Evolutionary conservation across 208 protist genomes (phyloP), one percentile per base, ranked within the genome.

Genomic region (Crithidia bombi): DNA sequence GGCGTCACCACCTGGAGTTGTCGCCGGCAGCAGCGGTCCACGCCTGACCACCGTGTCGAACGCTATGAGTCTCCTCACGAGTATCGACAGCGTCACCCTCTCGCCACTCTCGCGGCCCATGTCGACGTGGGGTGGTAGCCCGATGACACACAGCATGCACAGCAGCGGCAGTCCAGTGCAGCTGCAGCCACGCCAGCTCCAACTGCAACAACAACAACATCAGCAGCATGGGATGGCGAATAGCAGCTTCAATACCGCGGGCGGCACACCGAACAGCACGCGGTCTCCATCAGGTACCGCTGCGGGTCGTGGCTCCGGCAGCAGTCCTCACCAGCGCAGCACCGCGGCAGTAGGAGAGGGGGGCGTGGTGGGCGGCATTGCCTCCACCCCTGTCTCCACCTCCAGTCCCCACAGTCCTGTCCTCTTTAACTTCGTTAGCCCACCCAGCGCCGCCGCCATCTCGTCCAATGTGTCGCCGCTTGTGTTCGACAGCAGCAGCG

Each of bases 61-160:
- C 28, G 63, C 25, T 38, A 47, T 33, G 47, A 54, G 50, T 58
- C 17, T 52, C 56, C 5, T 72, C 35, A 61, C 47, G 9, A 49
- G 79, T 46, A 10, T 71, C 14, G 57, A 64, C 39, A 83, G 78
- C 26, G 56, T 84, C 25, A 72, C 66, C 17, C 63, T 87, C 6
- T 84, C 78, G 0, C 82, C 82, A 4, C 74, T 82, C 38, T 87
- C 82, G 5, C 73, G 71, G n/a, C 71, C 78, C 38, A 52, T 76
- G 41, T 84, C 82, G 14, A 66, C 38, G 9, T 69, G 51, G 55
- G 56, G 50, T 11, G 56, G 63, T 0, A 65, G 44, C 28, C 64
- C 71, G 2, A 65, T 44, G 71, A 51, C 57, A 11, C 55, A 52
- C 30, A 65, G 71, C 26, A 23, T 66, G 32, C 17, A 44, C 44